Evolutionary conservation across 805 yeast species (phyloP).

Genomic region (Ogataea corticis): DNA sequence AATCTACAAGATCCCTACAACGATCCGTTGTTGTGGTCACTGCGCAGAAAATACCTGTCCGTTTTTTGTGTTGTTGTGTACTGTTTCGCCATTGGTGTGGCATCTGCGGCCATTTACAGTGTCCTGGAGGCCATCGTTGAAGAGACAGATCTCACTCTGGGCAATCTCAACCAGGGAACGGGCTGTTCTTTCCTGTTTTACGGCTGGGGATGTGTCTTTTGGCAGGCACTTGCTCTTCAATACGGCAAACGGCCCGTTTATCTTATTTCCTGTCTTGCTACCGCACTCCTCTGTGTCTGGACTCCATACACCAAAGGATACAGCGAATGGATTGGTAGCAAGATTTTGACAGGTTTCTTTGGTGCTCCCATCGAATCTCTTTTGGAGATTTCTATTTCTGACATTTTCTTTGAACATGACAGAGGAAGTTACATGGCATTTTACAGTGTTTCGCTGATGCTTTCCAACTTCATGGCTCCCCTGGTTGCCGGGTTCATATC

Average conservation of each 20-base stretch:
- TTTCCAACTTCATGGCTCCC: constrained; percentile 58
- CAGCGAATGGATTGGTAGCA: constrained; percentile 33
- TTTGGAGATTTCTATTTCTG: constrained; percentile 49
- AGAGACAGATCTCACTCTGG: constrained; percentile 23
- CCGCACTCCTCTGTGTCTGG: constrained; percentile 33
- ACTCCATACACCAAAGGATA: constrained; percentile 31
- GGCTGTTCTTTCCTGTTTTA: constrained; percentile 42
- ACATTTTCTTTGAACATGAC: constrained; percentile 51
- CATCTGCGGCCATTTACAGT: constrained; percentile 26
- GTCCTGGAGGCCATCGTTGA: constrained; percentile 23
- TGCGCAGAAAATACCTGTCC: constrained; percentile 44
- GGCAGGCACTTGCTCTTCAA: constrained; percentile 39
- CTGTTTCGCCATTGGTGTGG: constrained; percentile 26
- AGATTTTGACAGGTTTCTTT: constrained; percentile 32
- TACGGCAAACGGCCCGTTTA: constrained; percentile 40
- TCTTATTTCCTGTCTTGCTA: constrained; percentile 33
- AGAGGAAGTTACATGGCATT: constrained; percentile 45
- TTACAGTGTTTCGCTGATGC: constrained; percentile 54
- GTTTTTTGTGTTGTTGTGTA: constrained; percentile 45
- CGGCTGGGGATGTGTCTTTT: constrained; percentile 38
- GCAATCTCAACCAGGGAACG: constrained; percentile 37
- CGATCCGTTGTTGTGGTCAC: constrained; percentile 67
- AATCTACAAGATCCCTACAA: constrained; percentile 65
- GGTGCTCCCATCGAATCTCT: constrained; percentile 45
- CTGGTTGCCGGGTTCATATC: constrained; percentile 57